A percentile compares a stretch with the other conserved stretches of the same genome.
phyloP scores from a whole-genome alignment of 164 flowering plant species.

The Stephania yunnanensis region DNA sequence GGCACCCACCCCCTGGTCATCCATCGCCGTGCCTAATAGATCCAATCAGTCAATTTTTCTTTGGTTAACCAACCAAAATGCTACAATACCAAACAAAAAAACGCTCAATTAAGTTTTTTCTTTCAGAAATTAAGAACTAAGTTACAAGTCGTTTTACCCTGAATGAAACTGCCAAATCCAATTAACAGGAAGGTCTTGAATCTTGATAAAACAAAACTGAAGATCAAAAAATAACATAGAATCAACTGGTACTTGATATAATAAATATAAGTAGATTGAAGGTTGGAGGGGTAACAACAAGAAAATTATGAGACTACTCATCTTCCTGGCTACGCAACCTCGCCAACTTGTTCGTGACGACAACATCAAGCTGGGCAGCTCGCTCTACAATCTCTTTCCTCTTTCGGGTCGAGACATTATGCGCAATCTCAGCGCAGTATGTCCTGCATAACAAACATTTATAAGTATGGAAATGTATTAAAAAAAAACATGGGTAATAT shows the following conservation, averaged over 20 bases:
- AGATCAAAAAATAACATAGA: background rate
- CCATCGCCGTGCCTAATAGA: background rate
- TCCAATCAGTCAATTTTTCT: background rate
- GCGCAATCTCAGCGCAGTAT: constrained; percentile 21
- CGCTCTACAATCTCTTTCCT: constrained; percentile 21
- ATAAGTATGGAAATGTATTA: background rate
- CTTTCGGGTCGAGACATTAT: constrained; percentile 17
- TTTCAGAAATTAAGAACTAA: background rate
- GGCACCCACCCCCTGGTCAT: background rate
- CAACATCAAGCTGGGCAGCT: constrained; percentile 19
- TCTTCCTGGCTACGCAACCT: constrained; percentile 22
- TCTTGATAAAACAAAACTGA: background rate
- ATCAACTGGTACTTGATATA: background rate
- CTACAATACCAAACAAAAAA: background rate
- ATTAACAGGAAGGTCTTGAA: background rate
- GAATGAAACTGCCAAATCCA: background rate
- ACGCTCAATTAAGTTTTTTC: background rate
- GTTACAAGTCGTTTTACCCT: background rate
- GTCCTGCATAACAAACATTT: constrained; percentile 7
- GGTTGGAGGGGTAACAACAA: background rate
- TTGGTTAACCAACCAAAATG: background rate
- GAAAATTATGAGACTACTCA: constrained; percentile 6
- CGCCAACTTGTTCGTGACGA: constrained; percentile 16
- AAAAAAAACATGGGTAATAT: background rate
- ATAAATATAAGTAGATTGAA: background rate